Base-by-base conservation (phyloP, 345 rosid genomes). In the Hypericum androsaemum region DNA sequence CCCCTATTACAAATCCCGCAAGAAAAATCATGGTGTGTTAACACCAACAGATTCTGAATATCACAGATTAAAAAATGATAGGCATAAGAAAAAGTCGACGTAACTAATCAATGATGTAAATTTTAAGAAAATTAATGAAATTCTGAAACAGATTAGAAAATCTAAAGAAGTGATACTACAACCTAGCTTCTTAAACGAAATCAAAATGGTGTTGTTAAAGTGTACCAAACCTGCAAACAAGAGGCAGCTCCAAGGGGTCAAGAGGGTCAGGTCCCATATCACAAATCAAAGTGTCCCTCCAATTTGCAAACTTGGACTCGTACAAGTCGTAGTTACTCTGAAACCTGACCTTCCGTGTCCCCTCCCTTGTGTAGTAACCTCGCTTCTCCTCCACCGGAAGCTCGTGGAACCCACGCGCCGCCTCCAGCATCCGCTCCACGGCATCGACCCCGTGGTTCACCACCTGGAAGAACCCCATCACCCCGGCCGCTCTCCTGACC, bases 211-310 rank as follows among this genome's bases (percentile, higher is more conserved):
- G 32, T 22, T 22, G 32, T 1, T 22, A 22, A n/a, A 22, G 32
- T 22, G 32, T 4, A 1, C 32, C 32, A 22, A 22, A 64, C 68
- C 68, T 58, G 63, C 59, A 58, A 51, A 52, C 42, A 7, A 5
- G 11, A 40, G 69, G 63, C 48, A 58, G 43, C 0, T 58, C 63
- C 36, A 5, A 43, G 3, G 69, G 62, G 10, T 58, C 59, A 52
- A 58, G 50, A 0, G 53, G 53, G 14, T 53, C 59, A 14, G 54
- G 54, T 11, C 42, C 43, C 59, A 58, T 58, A 3, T 17, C 17
- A 46, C 57, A 44, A 57, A 22, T 37, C 42, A 64, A 10, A 3
- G 68, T 17, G 12, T 64, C 68, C 17, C 58, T 57, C 69, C 63
- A 58, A 43, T 50, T 56, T 12, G 61, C 67, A 56, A 28, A 56